A percentile compares a stretch with the other conserved stretches of the same genome.
Conservation (phyloP, 352 stramenopile species). For the Thraustochytrium sp. region DNA sequence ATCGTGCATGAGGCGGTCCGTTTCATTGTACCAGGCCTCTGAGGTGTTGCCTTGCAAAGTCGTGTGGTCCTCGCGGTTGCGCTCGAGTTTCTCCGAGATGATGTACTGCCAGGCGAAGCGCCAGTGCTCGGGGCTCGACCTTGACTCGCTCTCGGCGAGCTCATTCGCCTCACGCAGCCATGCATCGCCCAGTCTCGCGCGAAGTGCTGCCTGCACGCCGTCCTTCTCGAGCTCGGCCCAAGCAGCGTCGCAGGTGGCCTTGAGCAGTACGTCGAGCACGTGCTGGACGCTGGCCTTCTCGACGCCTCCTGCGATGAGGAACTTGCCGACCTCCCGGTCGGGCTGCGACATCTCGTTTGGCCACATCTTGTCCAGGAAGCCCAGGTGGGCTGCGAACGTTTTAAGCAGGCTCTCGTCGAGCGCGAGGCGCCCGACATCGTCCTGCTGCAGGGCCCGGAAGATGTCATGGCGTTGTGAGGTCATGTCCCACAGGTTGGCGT, state of each 20-base stretch:
- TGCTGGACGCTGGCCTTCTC: not conserved
- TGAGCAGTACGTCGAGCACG: not conserved
- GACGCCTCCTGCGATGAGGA: not conserved
- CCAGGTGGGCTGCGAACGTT: not conserved
- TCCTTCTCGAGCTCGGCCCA: not conserved
- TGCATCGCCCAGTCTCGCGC: not conserved
- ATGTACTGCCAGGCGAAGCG: not conserved
- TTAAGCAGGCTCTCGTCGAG: not conserved
- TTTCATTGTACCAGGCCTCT: constrained; percentile 1
- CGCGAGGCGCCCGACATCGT: not conserved
- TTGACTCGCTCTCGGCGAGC: not conserved
- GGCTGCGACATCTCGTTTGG: not conserved
- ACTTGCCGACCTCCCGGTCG: not conserved
- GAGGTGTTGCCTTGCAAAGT: not conserved
- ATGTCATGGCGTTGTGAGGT: not conserved
- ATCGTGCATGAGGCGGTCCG: not conserved
- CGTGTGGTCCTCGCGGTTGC: not conserved
- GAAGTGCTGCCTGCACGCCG: not conserved
- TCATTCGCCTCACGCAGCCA: not conserved
- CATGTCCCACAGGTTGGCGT: not conserved
- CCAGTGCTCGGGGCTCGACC: not conserved
- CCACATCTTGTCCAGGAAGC: not conserved
- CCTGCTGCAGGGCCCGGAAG: not conserved
- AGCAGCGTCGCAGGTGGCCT: not conserved
- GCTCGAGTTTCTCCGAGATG: not conserved